Conservation (phyloP, 305 asterid species). For the Plantago coronopus region DNA sequence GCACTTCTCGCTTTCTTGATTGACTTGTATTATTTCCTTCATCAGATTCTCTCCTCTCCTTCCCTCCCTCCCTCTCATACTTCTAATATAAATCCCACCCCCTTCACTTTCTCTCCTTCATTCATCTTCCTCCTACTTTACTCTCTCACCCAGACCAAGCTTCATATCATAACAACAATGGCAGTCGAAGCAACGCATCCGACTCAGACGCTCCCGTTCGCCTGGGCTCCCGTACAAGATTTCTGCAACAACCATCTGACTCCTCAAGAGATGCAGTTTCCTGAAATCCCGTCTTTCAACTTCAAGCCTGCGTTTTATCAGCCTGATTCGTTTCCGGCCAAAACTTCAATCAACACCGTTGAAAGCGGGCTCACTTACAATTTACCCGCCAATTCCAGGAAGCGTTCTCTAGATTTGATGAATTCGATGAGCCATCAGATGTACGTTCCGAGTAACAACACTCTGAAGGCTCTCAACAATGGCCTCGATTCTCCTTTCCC, state of each 20-base stretch:
- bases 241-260: slow-evolving; percentile 30
- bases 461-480: slow-evolving; percentile 19
- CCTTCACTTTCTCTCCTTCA: slow-evolving; percentile 30
- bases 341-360: slow-evolving; percentile 48
- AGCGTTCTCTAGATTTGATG: slow-evolving; percentile 46
- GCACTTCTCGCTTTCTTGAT: not conserved
- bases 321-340: too few relatives aligned
- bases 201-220: slow-evolving; percentile 28
- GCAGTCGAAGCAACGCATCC: slow-evolving; percentile 67
- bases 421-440: slow-evolving; percentile 23
- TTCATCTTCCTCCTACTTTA: not conserved
- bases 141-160: slow-evolving; percentile 6
- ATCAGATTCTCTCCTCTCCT: not conserved
- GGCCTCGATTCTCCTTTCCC: slow-evolving; percentile 13
- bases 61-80: not conserved
- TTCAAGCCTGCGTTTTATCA: slow-evolving; percentile 25
- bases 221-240: slow-evolving; percentile 35
- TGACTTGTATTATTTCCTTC: not conserved
- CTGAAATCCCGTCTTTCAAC: slow-evolving; percentile 30
- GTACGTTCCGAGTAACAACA: slow-evolving; percentile 16
- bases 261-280: slow-evolving; percentile 37
- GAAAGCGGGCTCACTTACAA: slow-evolving; percentile 60
- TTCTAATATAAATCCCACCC: not conserved
- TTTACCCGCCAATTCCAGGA: slow-evolving; percentile 30
- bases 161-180: too few relatives aligned